phyloP scores from a whole-genome alignment of 2,329 filamentous ascomycete genomes.

The Cladophialophora bantiana region DNA sequence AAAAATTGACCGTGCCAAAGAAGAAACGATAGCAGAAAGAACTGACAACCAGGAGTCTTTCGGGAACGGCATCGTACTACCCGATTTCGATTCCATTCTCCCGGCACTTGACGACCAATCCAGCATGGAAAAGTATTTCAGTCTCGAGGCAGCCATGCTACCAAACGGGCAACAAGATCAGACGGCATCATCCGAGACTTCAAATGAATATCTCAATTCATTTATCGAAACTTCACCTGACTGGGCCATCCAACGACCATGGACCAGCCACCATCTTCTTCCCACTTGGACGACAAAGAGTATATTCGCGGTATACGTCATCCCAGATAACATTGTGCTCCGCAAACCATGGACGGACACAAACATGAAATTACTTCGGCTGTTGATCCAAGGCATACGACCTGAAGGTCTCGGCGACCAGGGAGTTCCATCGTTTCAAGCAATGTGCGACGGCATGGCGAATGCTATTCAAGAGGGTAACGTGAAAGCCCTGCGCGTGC shows the following conservation, averaged over 20 bases:
- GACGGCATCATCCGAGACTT: neutral
- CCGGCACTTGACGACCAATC: conserved; percentile 20
- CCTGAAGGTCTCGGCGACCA: conserved; percentile 35
- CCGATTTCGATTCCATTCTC: neutral
- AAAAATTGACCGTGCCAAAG: neutral
- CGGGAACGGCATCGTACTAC: no score
- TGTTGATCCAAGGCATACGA: conserved; percentile 46
- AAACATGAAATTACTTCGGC: conserved; percentile 47
- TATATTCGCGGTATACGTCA: conserved; percentile 41
- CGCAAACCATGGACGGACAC: conserved; percentile 43
- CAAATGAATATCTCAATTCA: neutral
- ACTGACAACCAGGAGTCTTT: neutral
- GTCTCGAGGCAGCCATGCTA: conserved; percentile 4
- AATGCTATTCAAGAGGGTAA: conserved; percentile 49
- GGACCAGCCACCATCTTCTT: no score
- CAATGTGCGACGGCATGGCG: conserved; percentile 50
- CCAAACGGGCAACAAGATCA: neutral
- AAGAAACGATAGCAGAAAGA: neutral
- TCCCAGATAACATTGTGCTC: conserved; percentile 47
- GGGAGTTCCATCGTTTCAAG: conserved; percentile 43
- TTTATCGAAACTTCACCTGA: neutral
- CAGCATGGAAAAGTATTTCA: conserved; percentile 28
- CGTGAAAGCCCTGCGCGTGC: conserved; percentile 42
- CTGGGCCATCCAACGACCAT: neutral
- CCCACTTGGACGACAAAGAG: conserved; percentile 14